A percentile compares a stretch with the other conserved stretches of the same genome.
These are phyloP conservation scores for Lycium barbarum DNA, from an alignment of 257 asterid genomes.

Conservation along the genomic window DNA sequence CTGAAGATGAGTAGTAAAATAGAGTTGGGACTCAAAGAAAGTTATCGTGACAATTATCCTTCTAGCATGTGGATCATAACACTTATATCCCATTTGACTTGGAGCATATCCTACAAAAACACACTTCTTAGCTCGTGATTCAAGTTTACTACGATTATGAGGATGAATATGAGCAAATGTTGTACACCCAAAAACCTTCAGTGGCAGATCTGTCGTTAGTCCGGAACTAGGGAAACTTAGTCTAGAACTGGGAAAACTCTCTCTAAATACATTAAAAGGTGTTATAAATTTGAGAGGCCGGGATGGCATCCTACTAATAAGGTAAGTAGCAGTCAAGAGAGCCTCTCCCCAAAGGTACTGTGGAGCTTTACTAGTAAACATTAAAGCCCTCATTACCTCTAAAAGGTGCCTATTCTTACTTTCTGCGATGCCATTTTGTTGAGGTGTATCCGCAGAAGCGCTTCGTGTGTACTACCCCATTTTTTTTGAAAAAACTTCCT, in stretches of 20 bases:
- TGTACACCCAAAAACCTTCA: background rate
- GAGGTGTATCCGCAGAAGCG: background rate
- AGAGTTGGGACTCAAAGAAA: slow-evolving; percentile 4
- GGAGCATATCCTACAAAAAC: slow-evolving; percentile 2
- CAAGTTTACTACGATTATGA: background rate
- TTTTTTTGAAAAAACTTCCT: background rate
- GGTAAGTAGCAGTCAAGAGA: background rate
- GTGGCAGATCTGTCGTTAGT: background rate
- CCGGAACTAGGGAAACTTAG: background rate
- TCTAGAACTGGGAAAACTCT: background rate
- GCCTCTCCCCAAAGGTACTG: background rate
- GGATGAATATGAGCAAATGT: background rate
- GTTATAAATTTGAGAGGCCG: background rate
- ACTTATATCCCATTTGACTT: slow-evolving; percentile 14
- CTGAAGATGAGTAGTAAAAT: background rate
- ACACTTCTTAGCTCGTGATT: background rate
- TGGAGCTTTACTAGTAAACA: background rate
- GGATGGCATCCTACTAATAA: background rate
- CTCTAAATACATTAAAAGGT: background rate
- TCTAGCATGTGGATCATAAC: background rate
- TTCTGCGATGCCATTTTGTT: background rate
- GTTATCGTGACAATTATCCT: slow-evolving; percentile 2
- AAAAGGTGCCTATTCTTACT: background rate
- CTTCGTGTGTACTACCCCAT: background rate
- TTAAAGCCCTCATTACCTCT: background rate